Base-by-base conservation (phyloP, 805 yeast species). In the Starmerella khaoyaiensis region DNA sequence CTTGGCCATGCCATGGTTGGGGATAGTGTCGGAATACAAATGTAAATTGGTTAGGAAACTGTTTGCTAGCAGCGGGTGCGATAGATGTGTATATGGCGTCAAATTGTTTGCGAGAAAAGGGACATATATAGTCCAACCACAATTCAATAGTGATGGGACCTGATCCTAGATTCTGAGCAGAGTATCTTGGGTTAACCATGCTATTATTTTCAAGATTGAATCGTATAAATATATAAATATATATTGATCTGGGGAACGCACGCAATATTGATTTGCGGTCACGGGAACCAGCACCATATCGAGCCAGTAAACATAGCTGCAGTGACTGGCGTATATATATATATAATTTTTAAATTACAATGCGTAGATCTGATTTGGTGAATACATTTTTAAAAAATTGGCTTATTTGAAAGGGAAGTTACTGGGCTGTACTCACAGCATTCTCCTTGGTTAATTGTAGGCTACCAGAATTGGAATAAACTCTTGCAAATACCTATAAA, bases 1-100 rank as follows among this genome's bases (percentile, higher is more conserved):
- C 76, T 39, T 74, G 71, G 30, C 86, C 76, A 55, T 83, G 94
- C 94, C 94, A 83, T 47, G 93, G 90, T 61, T 83, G 94, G n/a
- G 79, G 65, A 28, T 76, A 83, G 51, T 80, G 77, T 44, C 74
- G 68, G 56, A 77, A 72, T 9, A 74, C 69, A 43, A 80, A 67
- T 46, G 72, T 71, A 48, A 76, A 70, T 42, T 68, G 55, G 40
- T 64, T 65, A 1, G 75, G 69, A 35, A 63, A 59, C 37, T 64
- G 58, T 21, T 56, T 44, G 33, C 67, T 63, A 32, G 76, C 57
- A 21, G 52, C 44, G 15, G 83, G 84, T 27, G 74, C 63, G 6
- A 79, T 63, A 17, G 21, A 10, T 5, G 60, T 55, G 42, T 65
- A 62, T 40, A 81, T 53, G 38, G 74, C 74, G 37, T 62, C 58